Percentiles rank a stretch among this genome's conserved stretches.
These are phyloP conservation scores for Botryotinia convoluta DNA, from an alignment of 2,329 filamentous ascomycete species.

Conservation along the genomic window DNA sequence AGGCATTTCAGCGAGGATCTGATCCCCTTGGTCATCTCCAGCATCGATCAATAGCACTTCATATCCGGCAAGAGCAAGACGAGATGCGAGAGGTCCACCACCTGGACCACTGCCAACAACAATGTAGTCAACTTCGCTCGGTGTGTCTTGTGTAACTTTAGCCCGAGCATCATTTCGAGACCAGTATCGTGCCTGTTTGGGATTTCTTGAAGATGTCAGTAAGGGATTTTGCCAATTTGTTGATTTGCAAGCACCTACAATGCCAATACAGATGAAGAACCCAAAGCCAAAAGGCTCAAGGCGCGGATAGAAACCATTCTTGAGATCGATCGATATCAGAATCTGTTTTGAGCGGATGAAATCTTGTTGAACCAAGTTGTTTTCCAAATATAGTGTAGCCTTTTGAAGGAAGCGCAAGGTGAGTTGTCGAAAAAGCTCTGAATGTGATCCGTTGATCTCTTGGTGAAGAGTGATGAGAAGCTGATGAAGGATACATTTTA, in stretches of 20 bases:
- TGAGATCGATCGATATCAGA: neutral
- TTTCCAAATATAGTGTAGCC: neutral
- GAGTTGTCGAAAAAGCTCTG: neutral
- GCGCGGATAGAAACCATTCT: neutral
- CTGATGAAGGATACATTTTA: neutral
- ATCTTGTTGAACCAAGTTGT: neutral
- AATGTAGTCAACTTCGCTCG: conserved; percentile 45
- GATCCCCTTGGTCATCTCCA: conserved; percentile 48
- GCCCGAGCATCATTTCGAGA: conserved; percentile 7
- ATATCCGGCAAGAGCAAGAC: conserved; percentile 50
- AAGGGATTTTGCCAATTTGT: neutral
- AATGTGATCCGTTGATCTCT: neutral
- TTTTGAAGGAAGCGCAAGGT: neutral
- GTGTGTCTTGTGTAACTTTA: neutral
- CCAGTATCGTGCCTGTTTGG: conserved; percentile 16
- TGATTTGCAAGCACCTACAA: neutral
- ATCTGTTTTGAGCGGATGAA: neutral
- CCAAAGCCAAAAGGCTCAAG: conserved; percentile 7
- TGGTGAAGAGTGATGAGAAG: neutral
- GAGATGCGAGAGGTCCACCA: conserved; percentile 49
- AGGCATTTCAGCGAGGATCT: conserved; percentile 48
- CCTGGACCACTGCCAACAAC: conserved; percentile 54
- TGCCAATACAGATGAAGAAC: conserved; percentile 8
- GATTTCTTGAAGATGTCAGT: neutral
- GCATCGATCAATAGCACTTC: conserved; percentile 53